Base-by-base conservation (phyloP, 2,329 filamentous ascomycete genomes). In the Xylariaceae sp. region DNA sequence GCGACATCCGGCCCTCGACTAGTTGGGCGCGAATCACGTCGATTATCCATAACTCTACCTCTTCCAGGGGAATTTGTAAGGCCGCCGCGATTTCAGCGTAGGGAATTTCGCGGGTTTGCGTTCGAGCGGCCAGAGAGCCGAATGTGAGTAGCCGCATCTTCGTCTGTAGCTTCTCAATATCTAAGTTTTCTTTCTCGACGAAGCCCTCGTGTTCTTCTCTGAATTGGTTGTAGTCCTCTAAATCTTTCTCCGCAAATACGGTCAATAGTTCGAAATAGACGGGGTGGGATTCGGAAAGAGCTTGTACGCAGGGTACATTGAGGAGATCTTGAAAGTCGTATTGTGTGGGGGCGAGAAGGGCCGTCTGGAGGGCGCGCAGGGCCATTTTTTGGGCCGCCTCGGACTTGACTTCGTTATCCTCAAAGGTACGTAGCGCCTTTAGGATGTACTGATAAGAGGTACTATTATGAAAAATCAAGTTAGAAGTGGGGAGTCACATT, bases 1-100 rank as follows among this genome's bases (percentile, higher is more conserved):
- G 94, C 56, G 88, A 94, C 64, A 99, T 84, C 76, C 95, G 95
- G 70, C 94, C 94, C 78, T 99, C 94, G 50, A 99, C 89, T 39
- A 99, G 84, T 35, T 91, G 91, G 47, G 91, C 90, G 64, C 94
- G 89, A 74, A 99, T 96, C 64, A 95, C 91, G 72, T 99, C 94
- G 68, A 99, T 99, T 63, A 95, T 90, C 94, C 94, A 99, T 81
- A 92, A 88, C 80, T 99, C 94, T 42, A 97, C 90, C 60, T 97
- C 90, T 61, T 88, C 85, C 46, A 76, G 70, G 45, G 89, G 85
- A 53, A 99, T 85, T 73, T 94, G 87, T 46, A 99, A 84, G 4
- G 90, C 87, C 69, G 87, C 87, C 62, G 88, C 83, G 69, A 99
- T 96, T 68, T 83, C 83, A 62, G 80, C 79, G 75, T 99, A 99